Percentiles rank a stretch among this genome's conserved stretches.
Conservation (phyloP, 345 rosid genomes). For the Streptanthus diversifolius region DNA sequence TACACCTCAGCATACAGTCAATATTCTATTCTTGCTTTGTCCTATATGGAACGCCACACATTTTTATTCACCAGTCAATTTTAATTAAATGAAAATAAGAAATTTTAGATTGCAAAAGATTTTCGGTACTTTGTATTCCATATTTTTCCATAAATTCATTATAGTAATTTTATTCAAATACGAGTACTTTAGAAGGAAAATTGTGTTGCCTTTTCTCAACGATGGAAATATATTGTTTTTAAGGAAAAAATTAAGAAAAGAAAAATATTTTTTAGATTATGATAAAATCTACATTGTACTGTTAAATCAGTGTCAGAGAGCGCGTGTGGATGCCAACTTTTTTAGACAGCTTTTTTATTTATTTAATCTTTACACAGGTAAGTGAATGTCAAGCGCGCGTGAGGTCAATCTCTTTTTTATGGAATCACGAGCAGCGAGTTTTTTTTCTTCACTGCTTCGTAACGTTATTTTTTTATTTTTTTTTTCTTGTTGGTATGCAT, state of each 20-base stretch:
- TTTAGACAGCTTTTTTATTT: not conserved
- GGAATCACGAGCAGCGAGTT: not conserved
- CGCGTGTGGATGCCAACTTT: slow-evolving; percentile 28
- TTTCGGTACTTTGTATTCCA: not conserved
- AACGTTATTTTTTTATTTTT: not conserved
- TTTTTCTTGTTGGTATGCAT: not conserved
- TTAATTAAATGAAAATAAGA: not conserved
- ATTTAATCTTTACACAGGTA: not conserved
- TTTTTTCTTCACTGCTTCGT: not conserved
- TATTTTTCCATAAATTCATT: not conserved
- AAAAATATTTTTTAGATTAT: not conserved
- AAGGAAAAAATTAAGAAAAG: not conserved
- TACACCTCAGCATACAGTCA: slow-evolving; percentile 7
- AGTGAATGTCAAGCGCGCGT: slow-evolving; percentile 13
- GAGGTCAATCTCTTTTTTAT: not conserved
- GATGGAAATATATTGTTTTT: slow-evolving; percentile 23
- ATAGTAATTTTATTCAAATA: not conserved
- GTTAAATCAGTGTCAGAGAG: slow-evolving; percentile 36
- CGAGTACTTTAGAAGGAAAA: not conserved
- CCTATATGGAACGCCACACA: slow-evolving; percentile 1
- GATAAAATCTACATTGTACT: slow-evolving; percentile 22
- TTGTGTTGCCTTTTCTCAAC: slow-evolving; percentile 1
- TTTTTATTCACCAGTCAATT: not conserved
- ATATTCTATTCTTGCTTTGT: not conserved
- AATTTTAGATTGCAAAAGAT: slow-evolving; percentile 9